Evolutionary conservation across 805 yeast species (phyloP).

Genomic region (Pichia thaimueangensis): DNA sequence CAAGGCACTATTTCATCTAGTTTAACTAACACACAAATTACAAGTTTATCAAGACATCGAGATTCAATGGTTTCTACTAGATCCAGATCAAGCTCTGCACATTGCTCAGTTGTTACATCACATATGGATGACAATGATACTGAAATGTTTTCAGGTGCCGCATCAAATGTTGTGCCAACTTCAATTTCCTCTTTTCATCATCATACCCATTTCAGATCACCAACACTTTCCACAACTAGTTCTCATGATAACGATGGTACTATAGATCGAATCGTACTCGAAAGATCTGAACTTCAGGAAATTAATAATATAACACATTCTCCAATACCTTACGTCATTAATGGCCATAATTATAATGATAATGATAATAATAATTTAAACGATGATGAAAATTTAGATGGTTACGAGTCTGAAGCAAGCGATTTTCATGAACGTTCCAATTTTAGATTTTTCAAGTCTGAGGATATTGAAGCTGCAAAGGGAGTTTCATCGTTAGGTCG

Average conservation of each 20-base stretch:
- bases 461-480: slow-evolving; percentile 79
- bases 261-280: slow-evolving; percentile 7
- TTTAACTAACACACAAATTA: slow-evolving; percentile 6
- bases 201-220: slow-evolving; percentile 29
- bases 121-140: slow-evolving; percentile 52
- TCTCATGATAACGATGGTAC: slow-evolving; percentile 1
- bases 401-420: slow-evolving; percentile 27
- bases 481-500: slow-evolving; percentile 72
- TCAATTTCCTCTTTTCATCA: slow-evolving; percentile 74
- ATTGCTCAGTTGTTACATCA: slow-evolving; percentile 7
- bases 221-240: slow-evolving; percentile 14
- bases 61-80: slow-evolving; percentile 25
- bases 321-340: background rate
- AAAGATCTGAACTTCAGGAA: background rate
- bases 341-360: background rate
- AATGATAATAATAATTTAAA: slow-evolving; percentile 19
- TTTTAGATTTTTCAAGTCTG: slow-evolving; percentile 77
- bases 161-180: slow-evolving; percentile 68
- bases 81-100: slow-evolving; percentile 11
- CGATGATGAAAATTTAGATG: slow-evolving; percentile 29
- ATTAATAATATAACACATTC: background rate
- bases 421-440: slow-evolving; percentile 36
- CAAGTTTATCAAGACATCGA: slow-evolving; percentile 27
- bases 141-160: slow-evolving; percentile 75
- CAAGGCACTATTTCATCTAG: background rate